These are phyloP conservation scores for Colletotrichum theobromicola DNA, from an alignment of 2,329 filamentous ascomycete genomes.

Conservation along the genomic window DNA sequence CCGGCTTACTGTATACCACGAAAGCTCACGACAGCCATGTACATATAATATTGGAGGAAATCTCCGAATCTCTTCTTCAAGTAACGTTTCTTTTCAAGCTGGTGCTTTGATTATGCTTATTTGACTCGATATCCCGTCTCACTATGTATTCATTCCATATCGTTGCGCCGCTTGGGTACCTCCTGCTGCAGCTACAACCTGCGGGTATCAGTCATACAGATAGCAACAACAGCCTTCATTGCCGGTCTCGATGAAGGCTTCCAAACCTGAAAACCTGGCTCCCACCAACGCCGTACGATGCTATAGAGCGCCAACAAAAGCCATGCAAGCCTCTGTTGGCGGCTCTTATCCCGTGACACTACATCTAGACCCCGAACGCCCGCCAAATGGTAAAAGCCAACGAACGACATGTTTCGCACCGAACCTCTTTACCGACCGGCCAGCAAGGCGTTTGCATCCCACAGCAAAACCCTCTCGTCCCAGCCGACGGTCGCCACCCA, in stretches of 20 bases:
- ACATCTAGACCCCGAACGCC: background rate
- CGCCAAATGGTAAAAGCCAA: background rate
- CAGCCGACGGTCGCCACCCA: slow-evolving; percentile 96
- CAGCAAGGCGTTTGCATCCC: slow-evolving; percentile 75
- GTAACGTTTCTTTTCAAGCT: background rate
- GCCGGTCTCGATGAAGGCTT: background rate
- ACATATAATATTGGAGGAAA: slow-evolving; percentile 2
- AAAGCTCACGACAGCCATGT: slow-evolving; percentile 6
- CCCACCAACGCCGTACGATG: background rate
- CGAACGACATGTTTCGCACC: background rate
- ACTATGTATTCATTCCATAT: background rate
- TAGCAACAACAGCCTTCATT: background rate
- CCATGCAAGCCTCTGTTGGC: background rate
- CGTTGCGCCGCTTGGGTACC: background rate
- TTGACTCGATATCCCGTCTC: background rate
- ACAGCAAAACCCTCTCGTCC: slow-evolving; percentile 90
- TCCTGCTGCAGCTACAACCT: background rate
- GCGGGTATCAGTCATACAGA: background rate
- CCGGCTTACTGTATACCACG: background rate
- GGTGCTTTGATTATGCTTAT: background rate
- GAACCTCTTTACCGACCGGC: slow-evolving; percentile 11
- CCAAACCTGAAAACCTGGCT: background rate
- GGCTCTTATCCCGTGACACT: background rate
- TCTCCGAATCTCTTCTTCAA: slow-evolving; percentile 17
- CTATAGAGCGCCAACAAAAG: background rate